Evolutionary conservation across 164 flowering plant species (phyloP), one percentile per base, ranked within the genome.

Genomic region (Vitis rupestris): DNA sequence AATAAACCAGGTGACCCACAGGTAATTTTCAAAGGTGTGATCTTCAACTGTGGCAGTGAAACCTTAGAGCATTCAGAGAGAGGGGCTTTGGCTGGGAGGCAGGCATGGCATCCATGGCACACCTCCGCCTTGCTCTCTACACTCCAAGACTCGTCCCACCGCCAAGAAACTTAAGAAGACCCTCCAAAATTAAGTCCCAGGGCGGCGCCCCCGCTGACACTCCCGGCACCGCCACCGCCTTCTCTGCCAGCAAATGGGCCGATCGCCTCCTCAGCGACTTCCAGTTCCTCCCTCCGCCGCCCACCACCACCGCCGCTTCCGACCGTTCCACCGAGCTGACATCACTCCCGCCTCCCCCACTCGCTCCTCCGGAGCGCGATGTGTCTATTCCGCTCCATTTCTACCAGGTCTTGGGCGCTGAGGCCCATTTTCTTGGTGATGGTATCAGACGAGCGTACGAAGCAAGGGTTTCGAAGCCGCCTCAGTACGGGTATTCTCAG

Each of bases 251-350:
- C 84, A 94, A 84, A 83, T 94, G 97, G 97, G 99, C 99, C 60
- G 93, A 94, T 31, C 95, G 99, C 66, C 98, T 95, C 57, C 84
- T 95, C 76, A 59, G 85, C 72, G 98, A 95, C 80, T 95, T 95
- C 86, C 91, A 92, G 13, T 87, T 87, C 79, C 72, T 76, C 69
- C 64, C 19, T 10, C 64, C 11, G 4, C 30, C 50, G 0, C 17
- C 66, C 10, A 30, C 78, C 50, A 53, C 80, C 62, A 64, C 78
- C 66, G 37, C 74, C 71, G 53, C 87, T 66, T 75, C 74, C 65
- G 17, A 80, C 56, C 54, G 86, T 13, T 51, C 44, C 44, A 37
- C 44, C 44, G 44, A 37, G 44, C 44, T 37, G 44, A 37, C 44
- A 37, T 37, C 44, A 37, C 81, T 50, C 23, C 63, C 48, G 30